Evolutionary conservation across 768 basidiomycete species (phyloP).

Genomic region (Rhizopogon vinicolor): DNA sequence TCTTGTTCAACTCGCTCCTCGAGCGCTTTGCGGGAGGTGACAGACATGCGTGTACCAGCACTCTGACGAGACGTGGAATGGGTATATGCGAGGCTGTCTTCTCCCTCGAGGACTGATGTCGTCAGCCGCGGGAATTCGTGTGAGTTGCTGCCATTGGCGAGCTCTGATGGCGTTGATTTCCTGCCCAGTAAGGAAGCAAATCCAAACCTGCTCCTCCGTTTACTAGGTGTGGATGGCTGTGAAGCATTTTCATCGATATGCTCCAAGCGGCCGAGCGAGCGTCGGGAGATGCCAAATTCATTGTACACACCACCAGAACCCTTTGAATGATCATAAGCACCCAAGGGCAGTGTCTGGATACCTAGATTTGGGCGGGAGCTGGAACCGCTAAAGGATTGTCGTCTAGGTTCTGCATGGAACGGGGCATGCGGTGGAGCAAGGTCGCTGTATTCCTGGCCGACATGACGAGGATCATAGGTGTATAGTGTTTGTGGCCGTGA

Average conservation of each 20-base stretch:
- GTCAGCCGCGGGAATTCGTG: slow-evolving; percentile 48
- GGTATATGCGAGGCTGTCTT: slow-evolving; percentile 45
- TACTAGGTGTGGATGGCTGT: slow-evolving; percentile 34
- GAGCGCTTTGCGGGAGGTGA: slow-evolving; percentile 64
- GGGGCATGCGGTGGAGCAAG: slow-evolving; percentile 61
- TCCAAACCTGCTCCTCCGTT: slow-evolving; percentile 74
- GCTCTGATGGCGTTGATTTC: slow-evolving; percentile 27
- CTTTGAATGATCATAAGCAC: slow-evolving; percentile 31
- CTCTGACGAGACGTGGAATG: slow-evolving; percentile 50
- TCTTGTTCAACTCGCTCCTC: slow-evolving; percentile 85
- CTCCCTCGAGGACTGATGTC: slow-evolving; percentile 41
- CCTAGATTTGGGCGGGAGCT: slow-evolving; percentile 51
- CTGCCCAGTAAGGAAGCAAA: slow-evolving; percentile 64
- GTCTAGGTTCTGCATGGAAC: slow-evolving; percentile 57
- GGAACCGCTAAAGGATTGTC: slow-evolving; percentile 76
- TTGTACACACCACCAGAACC: slow-evolving; percentile 46
- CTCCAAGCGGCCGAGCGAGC: slow-evolving; percentile 42
- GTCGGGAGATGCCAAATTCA: slow-evolving; percentile 69
- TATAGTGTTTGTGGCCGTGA: slow-evolving; percentile 63
- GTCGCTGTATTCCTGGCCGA: slow-evolving; percentile 38
- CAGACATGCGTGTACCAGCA: slow-evolving; percentile 53
- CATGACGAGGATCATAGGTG: slow-evolving; percentile 51
- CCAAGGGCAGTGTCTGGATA: slow-evolving; percentile 46
- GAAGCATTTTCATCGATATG: slow-evolving; percentile 25
- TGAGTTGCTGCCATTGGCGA: slow-evolving; percentile 29